Percentiles rank a stretch among this genome's conserved stretches.
phyloP scores from a whole-genome alignment of 2,329 filamentous ascomycete species.

The Fusarium buharicum region DNA sequence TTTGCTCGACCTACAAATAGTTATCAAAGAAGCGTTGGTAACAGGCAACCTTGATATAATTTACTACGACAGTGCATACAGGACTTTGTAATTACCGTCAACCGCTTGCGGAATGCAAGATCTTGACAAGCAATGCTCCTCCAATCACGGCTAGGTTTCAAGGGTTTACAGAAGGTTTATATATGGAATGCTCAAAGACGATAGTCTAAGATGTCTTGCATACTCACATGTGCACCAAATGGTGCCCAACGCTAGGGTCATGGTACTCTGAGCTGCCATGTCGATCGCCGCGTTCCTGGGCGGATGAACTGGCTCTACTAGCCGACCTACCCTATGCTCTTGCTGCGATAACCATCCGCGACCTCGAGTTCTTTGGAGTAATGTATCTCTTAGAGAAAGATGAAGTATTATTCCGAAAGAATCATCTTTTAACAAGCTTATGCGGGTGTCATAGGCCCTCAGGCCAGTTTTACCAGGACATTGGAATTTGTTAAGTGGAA shows the following conservation, averaged over 20 bases:
- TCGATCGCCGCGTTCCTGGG: background rate
- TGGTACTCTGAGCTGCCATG: background rate
- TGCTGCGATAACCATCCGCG: background rate
- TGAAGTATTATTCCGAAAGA: too few species aligned
- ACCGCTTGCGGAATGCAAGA: background rate
- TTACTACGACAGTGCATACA: background rate
- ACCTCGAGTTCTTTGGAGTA: too few species aligned
- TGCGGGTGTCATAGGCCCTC: too few species aligned
- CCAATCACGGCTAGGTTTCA: background rate
- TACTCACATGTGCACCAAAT: background rate
- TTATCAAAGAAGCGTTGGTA: too few species aligned
- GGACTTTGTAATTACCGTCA: too few species aligned
- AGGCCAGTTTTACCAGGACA: too few species aligned
- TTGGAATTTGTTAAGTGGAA: too few species aligned
- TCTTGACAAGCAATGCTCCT: background rate
- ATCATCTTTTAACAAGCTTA: too few species aligned
- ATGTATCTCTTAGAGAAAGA: too few species aligned
- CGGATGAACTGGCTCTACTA: too few species aligned
- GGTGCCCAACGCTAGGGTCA: background rate
- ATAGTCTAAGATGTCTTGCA: background rate
- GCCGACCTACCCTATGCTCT: background rate
- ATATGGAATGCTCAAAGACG: background rate
- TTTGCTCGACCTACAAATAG: too few species aligned
- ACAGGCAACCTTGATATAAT: background rate
- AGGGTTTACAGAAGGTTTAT: background rate